Evolutionary conservation across 352 stramenopile genomes (phyloP).

Genomic region (Phytophthora fragariaefolia): DNA sequence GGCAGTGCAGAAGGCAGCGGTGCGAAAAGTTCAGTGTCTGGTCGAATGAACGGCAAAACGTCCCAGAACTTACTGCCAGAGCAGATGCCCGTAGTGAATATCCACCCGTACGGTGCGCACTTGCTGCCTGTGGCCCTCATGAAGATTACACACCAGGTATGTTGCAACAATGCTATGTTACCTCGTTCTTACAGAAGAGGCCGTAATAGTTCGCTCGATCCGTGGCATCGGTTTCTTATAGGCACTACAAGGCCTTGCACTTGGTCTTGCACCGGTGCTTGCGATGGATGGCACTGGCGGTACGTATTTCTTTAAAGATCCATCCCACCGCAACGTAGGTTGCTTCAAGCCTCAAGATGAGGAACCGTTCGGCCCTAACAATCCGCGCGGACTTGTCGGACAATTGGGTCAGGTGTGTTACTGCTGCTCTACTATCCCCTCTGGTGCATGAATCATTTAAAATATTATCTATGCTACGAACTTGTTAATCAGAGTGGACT

Average conservation of each 20-base stretch:
- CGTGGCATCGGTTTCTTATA: conserved; percentile 26
- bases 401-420: conserved; percentile 69
- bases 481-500: conserved; percentile 60
- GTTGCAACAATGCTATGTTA: conserved; percentile 1
- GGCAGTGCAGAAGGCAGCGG: conserved; percentile 20
- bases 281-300: conserved; percentile 97
- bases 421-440: too few species aligned
- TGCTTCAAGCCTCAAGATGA: conserved; percentile 99
- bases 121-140: conserved; percentile 78
- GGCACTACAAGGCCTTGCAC: conserved; percentile 89
- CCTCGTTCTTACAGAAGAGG: too few species aligned
- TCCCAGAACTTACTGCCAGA: conserved; percentile 52
- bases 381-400: conserved; percentile 94
- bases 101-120: conserved; percentile 81
- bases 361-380: conserved; percentile 98
- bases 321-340: conserved; percentile 92
- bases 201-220: too few species aligned
- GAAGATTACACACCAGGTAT: conserved; percentile 84
- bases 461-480: too few species aligned
- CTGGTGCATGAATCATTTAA: too few species aligned
- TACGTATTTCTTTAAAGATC: conserved; percentile 98
- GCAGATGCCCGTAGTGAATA: conserved; percentile 71
- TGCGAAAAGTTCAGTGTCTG: conserved; percentile 15
- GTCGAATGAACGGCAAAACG: conserved; percentile 23
- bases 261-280: conserved; percentile 92